These are phyloP conservation scores for Penicillium decumbens DNA, from an alignment of 2,329 filamentous ascomycete species.

Conservation along the genomic window DNA sequence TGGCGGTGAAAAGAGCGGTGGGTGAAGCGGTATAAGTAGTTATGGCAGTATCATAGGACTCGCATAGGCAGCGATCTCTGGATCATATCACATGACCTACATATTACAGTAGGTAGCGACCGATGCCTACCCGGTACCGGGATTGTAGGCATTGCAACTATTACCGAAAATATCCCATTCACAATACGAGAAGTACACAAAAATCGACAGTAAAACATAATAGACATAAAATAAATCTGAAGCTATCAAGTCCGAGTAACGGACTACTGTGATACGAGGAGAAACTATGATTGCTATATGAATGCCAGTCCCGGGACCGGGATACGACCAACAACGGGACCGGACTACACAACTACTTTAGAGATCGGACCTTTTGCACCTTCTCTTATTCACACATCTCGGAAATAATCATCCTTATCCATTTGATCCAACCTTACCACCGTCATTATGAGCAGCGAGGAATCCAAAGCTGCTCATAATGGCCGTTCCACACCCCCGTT, in stretches of 20 bases:
- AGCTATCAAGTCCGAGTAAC: background rate
- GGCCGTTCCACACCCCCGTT: background rate
- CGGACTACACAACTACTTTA: background rate
- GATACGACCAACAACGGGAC: background rate
- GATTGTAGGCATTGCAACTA: no score
- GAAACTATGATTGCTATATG: background rate
- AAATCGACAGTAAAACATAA: background rate
- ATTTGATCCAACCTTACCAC: background rate
- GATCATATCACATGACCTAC: no score
- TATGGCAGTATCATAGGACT: no score
- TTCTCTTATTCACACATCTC: background rate
- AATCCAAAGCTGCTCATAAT: background rate
- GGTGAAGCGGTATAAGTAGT: no score
- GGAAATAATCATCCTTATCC: background rate
- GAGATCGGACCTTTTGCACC: background rate
- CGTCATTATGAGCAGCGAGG: background rate
- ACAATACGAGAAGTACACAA: background rate
- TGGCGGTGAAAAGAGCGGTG: no score
- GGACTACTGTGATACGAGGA: background rate
- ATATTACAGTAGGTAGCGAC: no score
- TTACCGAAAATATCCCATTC: background rate
- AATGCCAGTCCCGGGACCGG: background rate
- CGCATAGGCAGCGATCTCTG: no score
- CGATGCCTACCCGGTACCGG: background rate
- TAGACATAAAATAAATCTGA: background rate